Base-by-base conservation (phyloP, 2,329 filamentous ascomycete genomes). In the Scedosporium apiospermum region DNA sequence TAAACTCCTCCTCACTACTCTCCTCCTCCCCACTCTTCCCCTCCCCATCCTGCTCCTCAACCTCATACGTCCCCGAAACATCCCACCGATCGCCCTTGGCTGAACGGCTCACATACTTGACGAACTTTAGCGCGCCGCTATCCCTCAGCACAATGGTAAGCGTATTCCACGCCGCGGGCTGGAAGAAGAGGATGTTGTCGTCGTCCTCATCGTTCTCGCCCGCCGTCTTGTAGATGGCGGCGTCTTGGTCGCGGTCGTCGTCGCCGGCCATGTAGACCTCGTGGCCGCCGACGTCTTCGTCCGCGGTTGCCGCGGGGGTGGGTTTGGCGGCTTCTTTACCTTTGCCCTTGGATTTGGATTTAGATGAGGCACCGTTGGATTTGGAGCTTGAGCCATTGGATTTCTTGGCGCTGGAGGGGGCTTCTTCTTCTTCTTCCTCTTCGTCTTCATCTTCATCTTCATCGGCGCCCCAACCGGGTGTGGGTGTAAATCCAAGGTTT, bases 201-300 rank as follows among this genome's bases (percentile, higher is more conserved):
- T 96, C 93, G 62, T 96, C 93, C 58, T 96, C 93, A 62, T 96
- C 93, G 49, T 85, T 34, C 30, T 34, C 30, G 7, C 30, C 82
- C 60, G 83, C 82, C 1, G 89, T 83, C 73, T 88, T 88, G 80
- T 99, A 99, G 59, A 99, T 83, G 7, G 95, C 95, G 1, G 93
- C 93, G 73, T 96, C 91, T n/a, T 59, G 57, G 30, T 44, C 82
- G 49, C 80, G 78, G 23, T 88, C 88, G 46, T 92, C 89, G 59
- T 93, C 90, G 61, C 88, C 90, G 0, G 91, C 93, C 92, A 97
- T 96, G 81, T 96, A 97, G 64, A 96, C 89, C 70, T 93, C 89
- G 71, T 91, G 89, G 38, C 90, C 90, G 62, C 90, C 90, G 1
- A 90, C 85, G 61, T 88, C 84, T 21, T 79, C 77, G 18, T 72